Evolutionary conservation across 2,329 filamentous ascomycete species (phyloP), one percentile per base, ranked within the genome.

Genomic region (Helminthosporium solani): DNA sequence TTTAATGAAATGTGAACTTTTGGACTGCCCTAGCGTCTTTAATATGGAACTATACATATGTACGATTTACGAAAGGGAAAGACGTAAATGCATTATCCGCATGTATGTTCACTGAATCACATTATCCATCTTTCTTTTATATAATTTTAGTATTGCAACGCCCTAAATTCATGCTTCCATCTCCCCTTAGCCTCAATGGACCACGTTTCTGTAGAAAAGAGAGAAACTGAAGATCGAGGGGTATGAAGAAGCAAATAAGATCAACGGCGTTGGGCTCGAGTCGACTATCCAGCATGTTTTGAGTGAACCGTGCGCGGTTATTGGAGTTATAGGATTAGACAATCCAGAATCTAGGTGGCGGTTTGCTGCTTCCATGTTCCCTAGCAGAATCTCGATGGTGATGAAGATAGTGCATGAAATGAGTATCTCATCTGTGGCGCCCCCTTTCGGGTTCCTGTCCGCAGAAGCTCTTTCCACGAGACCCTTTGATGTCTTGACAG

Each of bases 321-420:
- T n/a, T n/a, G n/a, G n/a, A n/a, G n/a, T n/a, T n/a, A 9, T 25
- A 25, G 6, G 23, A 25, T 9, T 25, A 9, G 23, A 25, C 23
- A 25, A 9, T 9, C 23, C 23, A 9, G 23, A 35, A 18, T 36
- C 38, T 20, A 50, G 33, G 21, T 50, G 43, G 8, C 40, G 44
- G 2, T 38, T 11, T 20, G 47, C 39, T 14, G 38, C 30, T 16
- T 46, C 34, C 8, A 30, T 33, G 15, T 50, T 46, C 11, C 39
- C 47, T 5, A 50, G 27, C 9, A 46, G 19, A n/a, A 46, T 33
- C 28, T 50, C 43, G 18, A 50, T 46, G n/a, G 33, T 46, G 18
- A 46, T 31, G 27, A 46, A 50, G 12, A 46, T 43, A 14, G 38
- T 31, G 33, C 46, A 49, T n/a, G 42, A 28, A 12, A 49, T 21